Percentiles rank a stretch among this genome's conserved stretches.
Conservation (phyloP, 495 filamentous ascomycete genomes). For the Hamigera avellanea region DNA sequence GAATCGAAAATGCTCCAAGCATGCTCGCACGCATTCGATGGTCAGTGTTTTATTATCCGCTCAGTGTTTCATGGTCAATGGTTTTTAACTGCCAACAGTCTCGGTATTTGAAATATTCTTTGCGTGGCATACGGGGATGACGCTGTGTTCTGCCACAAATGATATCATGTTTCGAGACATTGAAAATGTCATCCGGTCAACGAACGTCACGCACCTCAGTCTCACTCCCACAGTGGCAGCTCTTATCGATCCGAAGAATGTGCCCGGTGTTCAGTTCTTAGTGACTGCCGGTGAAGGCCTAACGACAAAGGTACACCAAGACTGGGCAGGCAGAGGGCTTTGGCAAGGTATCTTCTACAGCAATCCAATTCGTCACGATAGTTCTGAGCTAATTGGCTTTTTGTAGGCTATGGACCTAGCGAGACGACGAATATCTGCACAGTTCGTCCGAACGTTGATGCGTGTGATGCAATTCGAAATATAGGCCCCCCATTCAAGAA, state of each 20-base stretch:
- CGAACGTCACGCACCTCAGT: slow-evolving; percentile 62
- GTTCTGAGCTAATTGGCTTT: not conserved
- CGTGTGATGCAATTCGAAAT: slow-evolving; percentile 37
- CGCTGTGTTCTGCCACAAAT: slow-evolving; percentile 56
- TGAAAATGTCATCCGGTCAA: slow-evolving; percentile 40
- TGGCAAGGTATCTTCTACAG: slow-evolving; percentile 44
- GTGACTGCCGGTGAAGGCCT: slow-evolving; percentile 62
- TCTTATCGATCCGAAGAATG: slow-evolving; percentile 45
- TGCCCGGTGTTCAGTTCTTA: slow-evolving; percentile 54
- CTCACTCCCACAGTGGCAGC: slow-evolving; percentile 70
- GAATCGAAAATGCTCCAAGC: slow-evolving; percentile 53
- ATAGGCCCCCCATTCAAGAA: slow-evolving; percentile 57
- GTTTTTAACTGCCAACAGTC: slow-evolving; percentile 28
- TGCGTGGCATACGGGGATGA: slow-evolving; percentile 61
- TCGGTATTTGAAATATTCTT: slow-evolving; percentile 78
- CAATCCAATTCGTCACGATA: not conserved
- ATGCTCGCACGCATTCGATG: slow-evolving; percentile 63
- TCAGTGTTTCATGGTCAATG: too few relatives aligned
- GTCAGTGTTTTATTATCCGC: slow-evolving; percentile 14
- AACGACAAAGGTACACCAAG: slow-evolving; percentile 48
- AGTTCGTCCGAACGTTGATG: slow-evolving; percentile 34
- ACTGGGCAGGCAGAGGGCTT: slow-evolving; percentile 55
- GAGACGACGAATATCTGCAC: slow-evolving; percentile 71
- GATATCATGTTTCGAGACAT: slow-evolving; percentile 54
- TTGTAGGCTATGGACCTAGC: slow-evolving; percentile 52